phyloP scores from a whole-genome alignment of 1,284 basidiomycete species.

The Fistulinella staudtii region DNA sequence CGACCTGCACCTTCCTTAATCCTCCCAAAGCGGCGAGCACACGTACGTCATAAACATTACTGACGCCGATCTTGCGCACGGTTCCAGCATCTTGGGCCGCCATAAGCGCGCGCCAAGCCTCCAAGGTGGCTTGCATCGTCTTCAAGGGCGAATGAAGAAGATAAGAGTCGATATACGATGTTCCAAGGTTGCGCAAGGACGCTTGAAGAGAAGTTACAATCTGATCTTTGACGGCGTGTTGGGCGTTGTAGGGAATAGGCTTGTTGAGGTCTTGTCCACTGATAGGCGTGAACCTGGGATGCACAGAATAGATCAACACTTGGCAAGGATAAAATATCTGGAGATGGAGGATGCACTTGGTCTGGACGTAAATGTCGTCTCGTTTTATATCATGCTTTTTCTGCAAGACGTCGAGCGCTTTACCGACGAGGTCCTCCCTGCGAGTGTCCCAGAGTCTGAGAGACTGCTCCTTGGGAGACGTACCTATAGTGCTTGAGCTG shows the following conservation, averaged over 20 bases:
- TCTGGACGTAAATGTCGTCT: conserved; percentile 69
- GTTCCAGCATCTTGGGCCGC: conserved; percentile 58
- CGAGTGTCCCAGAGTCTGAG: background rate
- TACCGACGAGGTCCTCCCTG: conserved; percentile 77
- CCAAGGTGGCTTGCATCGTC: conserved; percentile 54
- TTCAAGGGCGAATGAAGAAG: conserved; percentile 73
- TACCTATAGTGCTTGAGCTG: conserved; percentile 76
- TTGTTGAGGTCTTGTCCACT: conserved; percentile 65
- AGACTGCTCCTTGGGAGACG: background rate
- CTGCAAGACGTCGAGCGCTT: conserved; percentile 54
- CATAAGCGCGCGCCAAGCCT: conserved; percentile 64
- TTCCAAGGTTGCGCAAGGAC: conserved; percentile 64
- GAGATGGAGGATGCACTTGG: conserved; percentile 51
- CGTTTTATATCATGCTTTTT: conserved; percentile 52
- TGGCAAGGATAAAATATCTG: background rate
- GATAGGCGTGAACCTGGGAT: conserved; percentile 64
- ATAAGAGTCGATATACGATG: conserved; percentile 70
- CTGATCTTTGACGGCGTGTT: conserved; percentile 53
- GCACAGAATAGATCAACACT: conserved; percentile 4
- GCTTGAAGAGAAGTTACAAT: conserved; percentile 58
- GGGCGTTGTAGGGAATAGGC: conserved; percentile 69
- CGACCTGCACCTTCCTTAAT: conserved; percentile 59
- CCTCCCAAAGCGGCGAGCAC: conserved; percentile 51
- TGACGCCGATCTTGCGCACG: conserved; percentile 65
- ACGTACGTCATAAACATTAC: conserved; percentile 68